A percentile compares a stretch with the other conserved stretches of the same genome.
Evolutionary conservation across 805 yeast genomes (phyloP).

Genomic region (Suhomyces sp.): DNA sequence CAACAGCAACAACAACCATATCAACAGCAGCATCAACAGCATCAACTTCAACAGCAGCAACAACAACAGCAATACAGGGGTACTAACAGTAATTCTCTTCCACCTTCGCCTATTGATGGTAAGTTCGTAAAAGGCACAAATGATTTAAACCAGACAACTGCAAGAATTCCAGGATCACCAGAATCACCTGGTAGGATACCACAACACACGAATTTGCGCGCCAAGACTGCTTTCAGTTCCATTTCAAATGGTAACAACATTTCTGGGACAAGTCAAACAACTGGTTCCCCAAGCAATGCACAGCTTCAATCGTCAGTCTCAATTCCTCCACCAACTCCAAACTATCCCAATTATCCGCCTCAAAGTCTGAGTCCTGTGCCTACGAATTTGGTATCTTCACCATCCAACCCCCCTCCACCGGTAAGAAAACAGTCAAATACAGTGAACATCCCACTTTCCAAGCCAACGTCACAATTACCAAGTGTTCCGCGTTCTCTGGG

Average conservation of each 20-base stretch:
- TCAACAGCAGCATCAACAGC: slow-evolving; percentile 8
- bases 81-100: too few relatives aligned
- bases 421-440: neutral
- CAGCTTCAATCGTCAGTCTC: too few relatives aligned
- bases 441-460: neutral
- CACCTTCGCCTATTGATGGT: too few relatives aligned
- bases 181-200: slow-evolving; percentile 3
- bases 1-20: slow-evolving; percentile 3
- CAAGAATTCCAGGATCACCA: slow-evolving; percentile 2
- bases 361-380: too few relatives aligned
- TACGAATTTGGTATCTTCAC: too few relatives aligned
- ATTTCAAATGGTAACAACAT: neutral
- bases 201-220: slow-evolving; percentile 13
- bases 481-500: too few relatives aligned
- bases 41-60: slow-evolving; percentile 10
- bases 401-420: neutral
- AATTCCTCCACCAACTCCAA: neutral
- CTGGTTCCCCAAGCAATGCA: neutral
- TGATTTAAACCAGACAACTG: too few relatives aligned
- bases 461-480: too few relatives aligned
- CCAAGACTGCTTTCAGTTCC: slow-evolving; percentile 21
- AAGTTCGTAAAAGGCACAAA: too few relatives aligned
- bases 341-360: too few relatives aligned
- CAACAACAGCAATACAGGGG: slow-evolving; percentile 9
- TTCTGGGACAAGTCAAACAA: neutral